Evolutionary conservation across 768 basidiomycete genomes (phyloP).

Genomic region (Amyloporia xantha): DNA sequence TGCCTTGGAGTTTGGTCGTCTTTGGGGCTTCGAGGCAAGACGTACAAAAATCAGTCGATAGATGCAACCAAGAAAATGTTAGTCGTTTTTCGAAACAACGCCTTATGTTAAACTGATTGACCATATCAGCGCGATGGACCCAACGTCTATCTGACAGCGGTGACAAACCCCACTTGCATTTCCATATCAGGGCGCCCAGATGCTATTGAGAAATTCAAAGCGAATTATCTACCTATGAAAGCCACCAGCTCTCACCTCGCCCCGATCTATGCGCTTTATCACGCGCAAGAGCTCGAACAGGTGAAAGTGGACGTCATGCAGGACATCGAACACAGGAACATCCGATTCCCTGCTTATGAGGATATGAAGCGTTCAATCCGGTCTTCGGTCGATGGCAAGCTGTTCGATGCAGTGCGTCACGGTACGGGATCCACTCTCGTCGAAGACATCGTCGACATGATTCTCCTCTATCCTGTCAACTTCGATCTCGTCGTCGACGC

Average conservation of each 20-base stretch:
- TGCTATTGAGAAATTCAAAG: constrained; percentile 6
- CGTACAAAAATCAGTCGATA: constrained; percentile 5
- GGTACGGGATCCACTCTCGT: neutral
- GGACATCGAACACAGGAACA: constrained; percentile 3
- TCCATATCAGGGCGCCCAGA: constrained; percentile 13
- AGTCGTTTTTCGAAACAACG: no score
- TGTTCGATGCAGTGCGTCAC: neutral
- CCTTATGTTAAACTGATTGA: no score
- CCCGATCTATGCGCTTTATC: constrained; percentile 13
- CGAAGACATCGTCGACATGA: constrained; percentile 14
- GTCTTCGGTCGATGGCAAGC: constrained; percentile 8
- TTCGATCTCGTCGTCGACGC: constrained; percentile 10
- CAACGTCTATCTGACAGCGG: constrained; percentile 12
- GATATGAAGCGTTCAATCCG: constrained; percentile 4
- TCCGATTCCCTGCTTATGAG: constrained; percentile 6
- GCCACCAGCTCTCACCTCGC: neutral
- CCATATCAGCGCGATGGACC: neutral
- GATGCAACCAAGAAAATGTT: constrained; percentile 7
- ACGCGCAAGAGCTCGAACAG: constrained; percentile 3
- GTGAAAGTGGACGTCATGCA: constrained; percentile 8
- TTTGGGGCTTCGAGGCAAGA: constrained; percentile 11
- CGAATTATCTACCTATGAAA: constrained; percentile 4
- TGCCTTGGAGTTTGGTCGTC: constrained; percentile 13
- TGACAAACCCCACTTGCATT: constrained; percentile 11
- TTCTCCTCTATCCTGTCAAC: constrained; percentile 13